A percentile compares a stretch with the other conserved stretches of the same genome.
Conservation (phyloP, 2,329 filamentous ascomycete genomes). For the Phaeophleospora eucalypticola region DNA sequence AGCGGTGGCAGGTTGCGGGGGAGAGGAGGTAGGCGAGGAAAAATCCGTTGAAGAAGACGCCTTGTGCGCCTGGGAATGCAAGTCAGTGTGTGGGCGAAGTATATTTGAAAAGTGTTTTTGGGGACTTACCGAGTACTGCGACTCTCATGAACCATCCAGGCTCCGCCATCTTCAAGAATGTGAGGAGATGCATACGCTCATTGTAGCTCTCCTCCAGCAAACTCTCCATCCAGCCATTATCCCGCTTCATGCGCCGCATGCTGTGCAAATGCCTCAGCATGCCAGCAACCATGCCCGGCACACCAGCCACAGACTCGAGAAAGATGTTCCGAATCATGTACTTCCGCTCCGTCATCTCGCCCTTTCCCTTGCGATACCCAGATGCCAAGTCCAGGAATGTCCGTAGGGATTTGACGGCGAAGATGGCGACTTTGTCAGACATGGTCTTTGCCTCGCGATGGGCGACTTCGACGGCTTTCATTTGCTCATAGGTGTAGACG, state of each 20-base stretch:
- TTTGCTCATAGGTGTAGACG: conserved; percentile 70
- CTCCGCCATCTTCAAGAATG: conserved; percentile 86
- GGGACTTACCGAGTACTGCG: conserved; percentile 64
- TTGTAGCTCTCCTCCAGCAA: conserved; percentile 36
- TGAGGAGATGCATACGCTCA: conserved; percentile 79
- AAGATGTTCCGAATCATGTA: conserved; percentile 82
- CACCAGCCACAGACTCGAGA: conserved; percentile 88
- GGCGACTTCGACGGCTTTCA: conserved; percentile 67
- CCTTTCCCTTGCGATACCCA: conserved; percentile 59
- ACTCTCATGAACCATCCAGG: conserved; percentile 86
- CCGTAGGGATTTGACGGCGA: conserved; percentile 69
- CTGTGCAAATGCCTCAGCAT: conserved; percentile 88
- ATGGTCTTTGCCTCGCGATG: conserved; percentile 69
- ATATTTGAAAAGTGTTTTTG: too few relatives aligned
- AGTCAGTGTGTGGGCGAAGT: too few relatives aligned
- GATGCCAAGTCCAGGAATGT: conserved; percentile 79
- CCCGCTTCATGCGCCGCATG: conserved; percentile 78
- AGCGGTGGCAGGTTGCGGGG: conserved; percentile 84
- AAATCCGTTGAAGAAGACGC: conserved; percentile 92
- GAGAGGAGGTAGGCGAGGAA: conserved; percentile 85
- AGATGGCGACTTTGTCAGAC: conserved; percentile 75
- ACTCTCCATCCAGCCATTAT: conserved; percentile 81
- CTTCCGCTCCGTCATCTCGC: conserved; percentile 75
- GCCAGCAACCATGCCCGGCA: conserved; percentile 93
- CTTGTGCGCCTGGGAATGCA: conserved; percentile 80